Conservation (phyloP, 805 yeast species). For the Hagleromyces aurorensis region DNA sequence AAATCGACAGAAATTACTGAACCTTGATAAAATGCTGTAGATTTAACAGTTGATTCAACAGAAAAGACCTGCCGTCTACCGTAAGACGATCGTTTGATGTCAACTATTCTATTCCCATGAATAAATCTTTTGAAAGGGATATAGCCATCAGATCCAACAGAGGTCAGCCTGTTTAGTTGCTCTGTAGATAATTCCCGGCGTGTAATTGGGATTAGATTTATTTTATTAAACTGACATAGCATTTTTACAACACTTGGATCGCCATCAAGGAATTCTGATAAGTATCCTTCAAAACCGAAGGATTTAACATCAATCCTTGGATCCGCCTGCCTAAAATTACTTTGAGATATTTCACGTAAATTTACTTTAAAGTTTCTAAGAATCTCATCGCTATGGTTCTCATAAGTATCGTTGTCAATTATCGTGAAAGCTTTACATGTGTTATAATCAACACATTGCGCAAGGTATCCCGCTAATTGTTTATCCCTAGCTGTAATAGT, state of each 20-base stretch:
- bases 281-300: constrained; percentile 74
- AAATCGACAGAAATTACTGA: constrained; percentile 23
- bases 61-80: constrained; percentile 51
- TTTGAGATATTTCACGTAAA: constrained; percentile 40
- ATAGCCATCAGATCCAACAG: constrained; percentile 34
- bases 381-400: constrained; percentile 36
- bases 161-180: constrained; percentile 34
- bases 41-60: constrained; percentile 11
- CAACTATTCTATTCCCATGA: constrained; percentile 47
- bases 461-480: constrained; percentile 47
- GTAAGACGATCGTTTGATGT: constrained; percentile 50
- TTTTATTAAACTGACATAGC: constrained; percentile 49
- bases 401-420: constrained; percentile 42
- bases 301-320: constrained; percentile 32
- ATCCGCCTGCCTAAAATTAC: constrained; percentile 16
- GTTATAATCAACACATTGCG: constrained; percentile 44
- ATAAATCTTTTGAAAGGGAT: constrained; percentile 49
- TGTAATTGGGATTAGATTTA: constrained; percentile 58
- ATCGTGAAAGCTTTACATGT: constrained; percentile 61
- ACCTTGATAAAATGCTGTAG: constrained; percentile 19
- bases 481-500: constrained; percentile 48
- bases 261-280: constrained; percentile 65
- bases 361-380: constrained; percentile 44
- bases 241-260: constrained; percentile 64
- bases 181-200: constrained; percentile 35